Conservation (phyloP, 1,284 basidiomycete genomes). For the Pseudozyma flocculosa region DNA sequence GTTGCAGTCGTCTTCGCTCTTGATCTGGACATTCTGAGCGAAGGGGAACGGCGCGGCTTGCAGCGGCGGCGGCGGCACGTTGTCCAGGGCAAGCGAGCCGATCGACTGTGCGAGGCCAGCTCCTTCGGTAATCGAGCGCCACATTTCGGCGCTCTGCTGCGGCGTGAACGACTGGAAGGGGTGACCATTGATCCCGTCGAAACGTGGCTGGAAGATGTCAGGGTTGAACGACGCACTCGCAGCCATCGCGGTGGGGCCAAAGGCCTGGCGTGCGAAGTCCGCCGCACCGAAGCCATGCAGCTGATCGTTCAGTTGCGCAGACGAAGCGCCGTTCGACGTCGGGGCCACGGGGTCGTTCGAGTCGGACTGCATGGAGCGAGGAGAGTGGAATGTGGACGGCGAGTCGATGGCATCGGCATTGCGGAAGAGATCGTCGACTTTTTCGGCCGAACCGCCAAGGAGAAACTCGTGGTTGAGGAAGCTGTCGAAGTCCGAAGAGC, state of each 20-base stretch:
- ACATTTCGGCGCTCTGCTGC: conserved; percentile 1
- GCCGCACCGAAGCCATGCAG: not conserved
- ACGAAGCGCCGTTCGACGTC: not conserved
- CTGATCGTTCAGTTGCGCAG: not conserved
- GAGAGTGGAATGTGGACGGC: not conserved
- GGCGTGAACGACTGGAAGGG: not conserved
- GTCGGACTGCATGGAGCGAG: not conserved
- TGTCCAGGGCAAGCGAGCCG: conserved; percentile 1
- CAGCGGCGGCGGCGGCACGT: not conserved
- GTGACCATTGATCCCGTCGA: not conserved
- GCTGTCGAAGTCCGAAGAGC: not conserved
- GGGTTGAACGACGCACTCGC: not conserved
- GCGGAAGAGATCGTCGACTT: not conserved
- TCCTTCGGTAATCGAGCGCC: conserved; percentile 1
- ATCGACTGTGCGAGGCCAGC: conserved; percentile 1
- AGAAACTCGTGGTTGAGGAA: conserved; percentile 2
- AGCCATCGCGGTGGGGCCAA: not conserved
- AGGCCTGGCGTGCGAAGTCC: not conserved
- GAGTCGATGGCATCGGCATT: not conserved
- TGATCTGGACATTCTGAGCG: conserved; percentile 8
- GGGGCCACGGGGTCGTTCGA: not conserved
- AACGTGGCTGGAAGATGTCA: not conserved
- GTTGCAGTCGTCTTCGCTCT: conserved; percentile 17
- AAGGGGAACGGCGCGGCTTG: not conserved
- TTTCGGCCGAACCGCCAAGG: not conserved